Evolutionary conservation across 228 moss, liverwort and hornwort genomes (phyloP).

Genomic region (Sphagnum fallax): DNA sequence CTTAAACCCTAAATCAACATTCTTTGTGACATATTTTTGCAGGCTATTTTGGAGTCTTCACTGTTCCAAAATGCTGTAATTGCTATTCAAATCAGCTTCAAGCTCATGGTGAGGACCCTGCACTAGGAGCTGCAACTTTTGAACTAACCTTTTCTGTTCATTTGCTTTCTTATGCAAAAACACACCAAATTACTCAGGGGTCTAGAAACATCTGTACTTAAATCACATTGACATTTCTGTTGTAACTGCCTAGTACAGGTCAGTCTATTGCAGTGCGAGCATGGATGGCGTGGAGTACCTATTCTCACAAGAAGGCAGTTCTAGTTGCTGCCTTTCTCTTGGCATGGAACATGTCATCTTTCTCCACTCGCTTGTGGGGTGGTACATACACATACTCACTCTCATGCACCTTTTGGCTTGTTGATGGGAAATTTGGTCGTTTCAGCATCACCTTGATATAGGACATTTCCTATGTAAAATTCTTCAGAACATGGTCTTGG

Average conservation of each 20-base stretch:
- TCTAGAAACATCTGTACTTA: no score
- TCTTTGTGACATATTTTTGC: background rate
- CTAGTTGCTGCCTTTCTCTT: slow-evolving; percentile 46
- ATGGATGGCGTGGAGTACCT: slow-evolving; percentile 39
- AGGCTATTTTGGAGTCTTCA: slow-evolving; percentile 55
- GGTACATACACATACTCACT: slow-evolving; percentile 19
- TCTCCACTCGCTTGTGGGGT: slow-evolving; percentile 57
- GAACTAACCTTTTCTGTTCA: background rate
- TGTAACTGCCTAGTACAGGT: slow-evolving; percentile 13
- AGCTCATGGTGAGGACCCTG: slow-evolving; percentile 26
- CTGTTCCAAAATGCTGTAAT: slow-evolving; percentile 41
- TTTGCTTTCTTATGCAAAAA: no score
- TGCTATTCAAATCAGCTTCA: slow-evolving; percentile 43
- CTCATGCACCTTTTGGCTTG: background rate
- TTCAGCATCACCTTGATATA: background rate
- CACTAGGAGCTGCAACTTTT: background rate
- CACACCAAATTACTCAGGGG: no score
- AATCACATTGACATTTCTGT: no score
- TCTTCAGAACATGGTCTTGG: no score
- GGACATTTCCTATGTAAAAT: no score
- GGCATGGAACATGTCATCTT: slow-evolving; percentile 59
- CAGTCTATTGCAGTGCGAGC: slow-evolving; percentile 37
- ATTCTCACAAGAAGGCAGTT: slow-evolving; percentile 54
- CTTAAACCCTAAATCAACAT: no score
- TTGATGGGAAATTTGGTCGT: no score